These are phyloP conservation scores for Cinchona pubescens DNA, from an alignment of 257 asterid species.

Conservation along the genomic window DNA sequence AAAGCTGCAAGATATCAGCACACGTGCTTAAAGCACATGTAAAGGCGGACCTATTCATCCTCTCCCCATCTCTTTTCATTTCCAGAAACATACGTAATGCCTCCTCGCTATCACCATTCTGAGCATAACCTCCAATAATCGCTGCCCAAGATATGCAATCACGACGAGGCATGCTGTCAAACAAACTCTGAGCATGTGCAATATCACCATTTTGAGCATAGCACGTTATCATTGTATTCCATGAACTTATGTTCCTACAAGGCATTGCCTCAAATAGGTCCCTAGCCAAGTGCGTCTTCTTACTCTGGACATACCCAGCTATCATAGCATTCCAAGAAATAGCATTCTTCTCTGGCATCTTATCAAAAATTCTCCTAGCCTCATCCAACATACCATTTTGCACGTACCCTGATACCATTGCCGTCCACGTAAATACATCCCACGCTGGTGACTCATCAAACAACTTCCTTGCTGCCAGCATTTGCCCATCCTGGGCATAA, in stretches of 20 bases:
- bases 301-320: slow-evolving; percentile 76
- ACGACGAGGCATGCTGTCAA: slow-evolving; percentile 63
- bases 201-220: slow-evolving; percentile 70
- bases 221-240: slow-evolving; percentile 94
- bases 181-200: slow-evolving; percentile 57
- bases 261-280: slow-evolving; percentile 85
- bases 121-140: slow-evolving; percentile 79
- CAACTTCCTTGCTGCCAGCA: slow-evolving; percentile 63
- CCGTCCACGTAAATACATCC: slow-evolving; percentile 88
- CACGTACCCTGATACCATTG: slow-evolving; percentile 80
- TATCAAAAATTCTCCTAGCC: slow-evolving; percentile 63
- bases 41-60: slow-evolving; percentile 58
- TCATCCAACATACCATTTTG: slow-evolving; percentile 74
- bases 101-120: slow-evolving; percentile 61
- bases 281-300: slow-evolving; percentile 64
- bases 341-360: slow-evolving; percentile 79
- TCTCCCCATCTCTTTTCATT: slow-evolving; percentile 66
- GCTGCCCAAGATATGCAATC: slow-evolving; percentile 98
- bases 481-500: slow-evolving; percentile 66
- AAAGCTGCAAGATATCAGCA: slow-evolving; percentile 83
- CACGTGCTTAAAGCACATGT: slow-evolving; percentile 74
- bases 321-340: slow-evolving; percentile 94
- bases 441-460: slow-evolving; percentile 62
- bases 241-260: slow-evolving; percentile 65
- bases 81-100: slow-evolving; percentile 56